Evolutionary conservation across 805 yeast species (phyloP), one percentile per base, ranked within the genome.

Genomic region (Ogataea paraovalis): DNA sequence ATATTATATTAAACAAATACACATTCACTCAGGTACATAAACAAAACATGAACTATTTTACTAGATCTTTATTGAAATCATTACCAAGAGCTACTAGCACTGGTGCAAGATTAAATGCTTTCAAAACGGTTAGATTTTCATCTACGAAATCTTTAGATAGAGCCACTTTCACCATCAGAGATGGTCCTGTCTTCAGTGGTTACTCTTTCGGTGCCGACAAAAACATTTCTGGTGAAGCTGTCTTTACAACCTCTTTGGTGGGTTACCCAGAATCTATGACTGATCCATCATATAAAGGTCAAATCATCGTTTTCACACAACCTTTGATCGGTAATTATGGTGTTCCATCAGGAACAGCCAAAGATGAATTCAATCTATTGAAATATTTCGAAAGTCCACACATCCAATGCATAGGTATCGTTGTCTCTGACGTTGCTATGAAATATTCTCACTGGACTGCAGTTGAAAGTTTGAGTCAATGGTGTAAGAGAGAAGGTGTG

Each of bases 371-470:
- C 71, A 87, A 88, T 58, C 73, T 94, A 56, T 78, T 92, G 64
- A 89, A 87, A 68, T 88, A 88, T 70, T 85, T 94, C 71, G 99
- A 94, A 73, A 80, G 91, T 48, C 94, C 97, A 4, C 80, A 78
- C 57, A 83, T 88, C 47, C 98, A 94, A 71, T 91, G 97, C 70
- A 83, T 87, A 51, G 99, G 98, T 58, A 89, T 94, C 50, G 96
- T 94, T 42, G 99, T 94, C 23, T 87, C 96, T 39, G 97, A 94
- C 64, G 96, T 81, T 46, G 98, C 99, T 20, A 79, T 91, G 77
- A 79, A 90, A 66, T 89, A 92, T 70, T 88, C 97, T n/a, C 99
- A 94, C 68, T 94, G 99, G 99, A 91, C 98, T 33, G 99, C 99
- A 3, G 96, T 94, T 30, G 98, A 94, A 73, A 85, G 96, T 18